Percentiles rank a stretch among this genome's conserved stretches.
phyloP scores from a whole-genome alignment of 345 rosid species.

The Toxicodendron radicans region DNA sequence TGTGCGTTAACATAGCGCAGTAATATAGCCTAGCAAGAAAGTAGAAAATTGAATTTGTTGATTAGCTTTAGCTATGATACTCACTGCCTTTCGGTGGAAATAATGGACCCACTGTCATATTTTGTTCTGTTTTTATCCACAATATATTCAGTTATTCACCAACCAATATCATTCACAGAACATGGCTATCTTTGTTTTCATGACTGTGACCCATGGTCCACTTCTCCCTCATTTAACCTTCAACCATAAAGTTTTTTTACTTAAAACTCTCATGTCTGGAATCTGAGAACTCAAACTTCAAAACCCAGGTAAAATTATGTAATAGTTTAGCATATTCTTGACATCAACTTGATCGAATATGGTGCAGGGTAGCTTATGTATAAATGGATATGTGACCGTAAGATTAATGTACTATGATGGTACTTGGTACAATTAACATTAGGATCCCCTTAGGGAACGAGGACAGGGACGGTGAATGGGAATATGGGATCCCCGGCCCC shows the following conservation, averaged over 20 bases:
- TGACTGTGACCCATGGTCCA: background rate
- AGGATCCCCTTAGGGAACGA: too few relatives aligned
- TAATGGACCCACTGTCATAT: constrained; percentile 14
- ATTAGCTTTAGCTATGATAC: background rate
- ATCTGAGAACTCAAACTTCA: too few relatives aligned
- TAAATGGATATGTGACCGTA: background rate
- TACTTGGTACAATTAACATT: too few relatives aligned
- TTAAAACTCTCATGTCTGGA: too few relatives aligned
- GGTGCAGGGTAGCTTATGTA: background rate
- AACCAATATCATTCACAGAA: constrained; percentile 21
- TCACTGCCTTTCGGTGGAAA: constrained; percentile 22
- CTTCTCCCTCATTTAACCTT: background rate
- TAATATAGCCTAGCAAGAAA: constrained; percentile 7
- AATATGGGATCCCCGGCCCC: too few relatives aligned
- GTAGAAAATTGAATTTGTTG: constrained; percentile 2
- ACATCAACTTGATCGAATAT: too few relatives aligned
- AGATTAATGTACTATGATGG: background rate
- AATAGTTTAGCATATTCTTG: too few relatives aligned
- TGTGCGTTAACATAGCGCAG: constrained; percentile 12
- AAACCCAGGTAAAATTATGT: too few relatives aligned
- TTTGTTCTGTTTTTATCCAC: constrained; percentile 4
- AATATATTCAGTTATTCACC: background rate
- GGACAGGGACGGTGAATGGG: too few relatives aligned
- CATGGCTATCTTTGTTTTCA: constrained; percentile 16
- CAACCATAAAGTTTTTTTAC: background rate